A percentile compares a stretch with the other conserved stretches of the same genome.
phyloP scores from a whole-genome alignment of 2,329 filamentous ascomycete genomes.

The Hypocrella siamensis region DNA sequence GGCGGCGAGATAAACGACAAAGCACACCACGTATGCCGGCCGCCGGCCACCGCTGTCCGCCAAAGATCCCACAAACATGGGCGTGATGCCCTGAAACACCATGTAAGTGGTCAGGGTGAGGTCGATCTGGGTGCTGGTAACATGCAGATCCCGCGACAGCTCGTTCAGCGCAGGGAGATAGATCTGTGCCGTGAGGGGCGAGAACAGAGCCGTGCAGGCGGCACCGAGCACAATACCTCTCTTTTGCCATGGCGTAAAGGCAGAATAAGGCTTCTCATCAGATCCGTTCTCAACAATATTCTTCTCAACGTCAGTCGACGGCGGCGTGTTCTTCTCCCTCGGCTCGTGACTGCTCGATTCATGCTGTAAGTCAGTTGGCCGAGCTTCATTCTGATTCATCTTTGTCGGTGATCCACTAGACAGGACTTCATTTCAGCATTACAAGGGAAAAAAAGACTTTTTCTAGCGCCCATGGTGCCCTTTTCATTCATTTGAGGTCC shows the following conservation, averaged over 20 bases:
- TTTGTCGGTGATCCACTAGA: too few species aligned
- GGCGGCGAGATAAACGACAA: constrained; percentile 34
- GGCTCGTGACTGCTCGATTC: too few species aligned
- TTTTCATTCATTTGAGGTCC: too few species aligned
- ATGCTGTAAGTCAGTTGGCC: too few species aligned
- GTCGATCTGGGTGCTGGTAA: constrained; percentile 27
- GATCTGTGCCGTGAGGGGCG: constrained; percentile 31
- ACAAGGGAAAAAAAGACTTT: too few species aligned
- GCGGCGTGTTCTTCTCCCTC: too few species aligned
- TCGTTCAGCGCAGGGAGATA: constrained; percentile 37
- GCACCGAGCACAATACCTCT: constrained; percentile 23
- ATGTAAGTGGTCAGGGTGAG: constrained; percentile 39
- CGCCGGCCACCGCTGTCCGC: constrained; percentile 38
- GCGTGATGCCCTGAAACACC: constrained; percentile 45
- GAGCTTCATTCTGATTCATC: too few species aligned
- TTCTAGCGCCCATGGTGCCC: too few species aligned
- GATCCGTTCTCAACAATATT: too few species aligned
- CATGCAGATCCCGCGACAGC: constrained; percentile 29
- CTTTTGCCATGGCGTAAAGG: constrained; percentile 24
- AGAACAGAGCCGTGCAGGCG: constrained; percentile 25
- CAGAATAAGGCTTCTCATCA: too few species aligned
- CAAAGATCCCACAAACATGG: constrained; percentile 38
- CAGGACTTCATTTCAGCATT: too few species aligned
- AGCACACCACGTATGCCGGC: constrained; percentile 37
- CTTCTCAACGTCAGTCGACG: too few species aligned